Base-by-base conservation (phyloP, 2,329 filamentous ascomycete species). In the Fusarium compactum region DNA sequence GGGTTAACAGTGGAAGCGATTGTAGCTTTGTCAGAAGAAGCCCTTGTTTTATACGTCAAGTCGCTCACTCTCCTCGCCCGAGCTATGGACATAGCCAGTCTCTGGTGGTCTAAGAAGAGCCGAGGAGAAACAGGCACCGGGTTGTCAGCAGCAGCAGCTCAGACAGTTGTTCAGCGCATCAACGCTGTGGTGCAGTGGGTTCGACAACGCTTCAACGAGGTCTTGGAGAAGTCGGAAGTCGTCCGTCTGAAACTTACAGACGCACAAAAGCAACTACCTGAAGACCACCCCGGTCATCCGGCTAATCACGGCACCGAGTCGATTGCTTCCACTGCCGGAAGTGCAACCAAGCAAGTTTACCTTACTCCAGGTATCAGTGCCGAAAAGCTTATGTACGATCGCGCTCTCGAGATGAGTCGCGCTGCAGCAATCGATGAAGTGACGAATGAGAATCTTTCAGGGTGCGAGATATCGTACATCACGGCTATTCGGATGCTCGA, bases 361-460 rank as follows among this genome's bases (percentile, higher is more conserved):
- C 86, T 99, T 27, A 97, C 93, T 16, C 90, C 93, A 4, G 96
- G 95, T 2, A 90, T 98, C 59, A 98, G 94, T 24, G 96, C 96
- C 1, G 96, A 98, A 82, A 97, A 95, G 81, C 85, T 99, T 47
- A 98, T 99, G 94, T 99, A 98, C 78, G 96, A 99, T 74, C 92
- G 96, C 48, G 96, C 96, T 1, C 84, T 98, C 24, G 96, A 99
- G 79, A 98, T 99, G 96, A 98, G 94, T 78, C 90, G 94, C 55
- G 90, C 93, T 6, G 95, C 96, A 10, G 96, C 96, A 10, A 96
- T 98, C 77, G 97, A 97, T 74, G 96, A 99, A 81, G 92, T 99
- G 52, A 94, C 96, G 3, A 94, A 95, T 61, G 93, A 96, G 68
- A 95, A 98, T 79, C 84, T 98, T 25, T 82, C 85, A 1, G 94